phyloP scores from a whole-genome alignment of 441 rosid genomes.

The Codiaeum variegatum region DNA sequence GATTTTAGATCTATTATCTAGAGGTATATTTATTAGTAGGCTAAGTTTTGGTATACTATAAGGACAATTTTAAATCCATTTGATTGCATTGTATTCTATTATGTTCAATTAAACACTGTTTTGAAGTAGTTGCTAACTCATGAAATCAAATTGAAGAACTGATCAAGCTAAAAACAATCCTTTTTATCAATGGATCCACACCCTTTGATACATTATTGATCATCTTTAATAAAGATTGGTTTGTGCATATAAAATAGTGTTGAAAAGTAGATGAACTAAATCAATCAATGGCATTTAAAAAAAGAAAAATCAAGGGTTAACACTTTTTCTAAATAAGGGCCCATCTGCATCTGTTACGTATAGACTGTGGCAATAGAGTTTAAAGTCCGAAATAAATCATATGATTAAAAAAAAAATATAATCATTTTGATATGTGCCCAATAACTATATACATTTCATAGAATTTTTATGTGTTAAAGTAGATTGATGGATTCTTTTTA shows the following conservation, averaged over 20 bases:
- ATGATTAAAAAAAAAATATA: neutral
- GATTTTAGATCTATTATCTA: too few species aligned
- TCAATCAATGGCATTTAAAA: constrained; percentile 18
- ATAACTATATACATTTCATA: constrained; percentile 16
- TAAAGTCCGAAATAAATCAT: constrained; percentile 14
- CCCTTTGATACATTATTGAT: too few species aligned
- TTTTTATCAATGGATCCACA: too few species aligned
- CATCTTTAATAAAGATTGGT: neutral
- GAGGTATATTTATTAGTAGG: too few species aligned
- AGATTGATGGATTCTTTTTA: constrained; percentile 32
- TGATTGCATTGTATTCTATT: too few species aligned
- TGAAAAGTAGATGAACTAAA: constrained; percentile 21
- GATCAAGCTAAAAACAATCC: too few species aligned
- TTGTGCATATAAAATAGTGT: neutral
- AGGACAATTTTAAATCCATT: too few species aligned
- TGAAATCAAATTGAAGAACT: too few species aligned
- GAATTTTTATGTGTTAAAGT: constrained; percentile 1
- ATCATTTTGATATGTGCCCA: constrained; percentile 17
- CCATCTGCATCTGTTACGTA: neutral
- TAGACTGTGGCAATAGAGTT: neutral
- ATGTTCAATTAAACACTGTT: too few species aligned
- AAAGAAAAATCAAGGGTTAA: neutral
- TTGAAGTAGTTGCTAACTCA: too few species aligned
- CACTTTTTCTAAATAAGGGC: neutral
- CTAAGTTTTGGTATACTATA: too few species aligned